Evolutionary conservation across 2,329 filamentous ascomycete genomes (phyloP).

Genomic region (Calonectria leucothoes): DNA sequence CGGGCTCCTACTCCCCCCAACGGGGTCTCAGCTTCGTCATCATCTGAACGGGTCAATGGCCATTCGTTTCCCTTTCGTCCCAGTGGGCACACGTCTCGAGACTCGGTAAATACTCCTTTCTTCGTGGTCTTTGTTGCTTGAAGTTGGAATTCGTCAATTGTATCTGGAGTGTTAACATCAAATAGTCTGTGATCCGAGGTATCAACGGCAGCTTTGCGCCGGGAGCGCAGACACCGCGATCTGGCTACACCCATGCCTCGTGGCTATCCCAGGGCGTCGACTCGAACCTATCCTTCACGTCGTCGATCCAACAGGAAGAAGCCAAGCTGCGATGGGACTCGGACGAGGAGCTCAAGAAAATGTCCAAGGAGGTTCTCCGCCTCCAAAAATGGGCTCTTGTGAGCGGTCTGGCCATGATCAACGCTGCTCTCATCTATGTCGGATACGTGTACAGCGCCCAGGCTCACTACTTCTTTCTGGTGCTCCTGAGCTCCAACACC

Average conservation of each 20-base stretch:
- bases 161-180: conserved; percentile 2
- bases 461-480: conserved; percentile 56
- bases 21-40: conserved; percentile 22
- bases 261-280: conserved; percentile 48
- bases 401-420: conserved; percentile 47
- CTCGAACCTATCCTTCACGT: conserved; percentile 50
- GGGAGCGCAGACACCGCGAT: conserved; percentile 46
- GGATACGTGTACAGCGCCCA: conserved; percentile 50
- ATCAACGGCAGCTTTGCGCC: conserved; percentile 47
- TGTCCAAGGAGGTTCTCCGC: conserved; percentile 51
- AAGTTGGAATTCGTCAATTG: background rate
- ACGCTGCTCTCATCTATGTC: conserved; percentile 51
- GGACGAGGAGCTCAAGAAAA: conserved; percentile 51
- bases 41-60: conserved; percentile 13
- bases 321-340: conserved; percentile 54
- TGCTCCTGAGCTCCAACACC: conserved; percentile 59
- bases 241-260: conserved; percentile 44
- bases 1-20: conserved; percentile 16
- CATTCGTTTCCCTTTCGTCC: conserved; percentile 32
- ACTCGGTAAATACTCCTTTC: conserved; percentile 41
- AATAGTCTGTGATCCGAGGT: conserved; percentile 47
- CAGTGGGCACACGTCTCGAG: conserved; percentile 36
- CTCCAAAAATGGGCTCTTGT: conserved; percentile 55
- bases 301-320: conserved; percentile 51
- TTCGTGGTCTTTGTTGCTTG: background rate